Conservation (phyloP, 768 basidiomycete genomes). For the Lactifluus pinguis region DNA sequence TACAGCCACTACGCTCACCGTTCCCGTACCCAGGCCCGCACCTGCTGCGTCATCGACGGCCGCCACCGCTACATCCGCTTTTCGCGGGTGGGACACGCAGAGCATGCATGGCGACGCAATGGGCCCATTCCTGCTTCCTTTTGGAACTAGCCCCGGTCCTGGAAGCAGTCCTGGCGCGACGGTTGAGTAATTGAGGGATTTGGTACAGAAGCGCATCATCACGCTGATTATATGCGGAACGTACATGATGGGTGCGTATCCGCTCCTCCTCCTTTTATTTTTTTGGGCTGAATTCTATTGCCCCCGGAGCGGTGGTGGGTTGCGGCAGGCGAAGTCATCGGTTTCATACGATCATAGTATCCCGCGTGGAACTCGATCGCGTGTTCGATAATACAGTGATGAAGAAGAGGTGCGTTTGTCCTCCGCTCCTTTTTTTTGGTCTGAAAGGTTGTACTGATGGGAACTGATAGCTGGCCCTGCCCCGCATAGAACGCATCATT, state of each 20-base stretch:
- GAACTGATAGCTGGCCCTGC: not conserved
- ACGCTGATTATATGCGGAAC: conserved; percentile 76
- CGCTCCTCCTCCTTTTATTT: not conserved
- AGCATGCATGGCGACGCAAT: too few species aligned
- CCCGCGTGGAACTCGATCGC: conserved; percentile 60
- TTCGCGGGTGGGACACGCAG: too few species aligned
- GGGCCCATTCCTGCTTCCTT: too few species aligned
- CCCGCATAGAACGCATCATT: conserved; percentile 59
- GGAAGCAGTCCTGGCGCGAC: too few species aligned
- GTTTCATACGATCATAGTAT: conserved; percentile 82
- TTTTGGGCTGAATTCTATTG: not conserved
- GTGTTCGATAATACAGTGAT: conserved; percentile 67
- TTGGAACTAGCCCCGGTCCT: too few species aligned
- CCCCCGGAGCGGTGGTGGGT: conserved; percentile 45
- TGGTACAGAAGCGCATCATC: conserved; percentile 76
- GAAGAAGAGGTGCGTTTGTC: conserved; percentile 57
- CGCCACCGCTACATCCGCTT: too few species aligned
- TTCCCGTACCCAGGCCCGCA: too few species aligned
- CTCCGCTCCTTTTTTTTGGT: too few species aligned
- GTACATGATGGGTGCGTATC: conserved; percentile 74
- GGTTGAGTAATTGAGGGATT: conserved; percentile 61
- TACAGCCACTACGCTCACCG: too few species aligned
- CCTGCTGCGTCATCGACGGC: too few species aligned
- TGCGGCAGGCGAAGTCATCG: conserved; percentile 62
- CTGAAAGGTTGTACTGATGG: too few species aligned